Conservation (phyloP, 352 stramenopile species). For the Pythium phragmitis region DNA sequence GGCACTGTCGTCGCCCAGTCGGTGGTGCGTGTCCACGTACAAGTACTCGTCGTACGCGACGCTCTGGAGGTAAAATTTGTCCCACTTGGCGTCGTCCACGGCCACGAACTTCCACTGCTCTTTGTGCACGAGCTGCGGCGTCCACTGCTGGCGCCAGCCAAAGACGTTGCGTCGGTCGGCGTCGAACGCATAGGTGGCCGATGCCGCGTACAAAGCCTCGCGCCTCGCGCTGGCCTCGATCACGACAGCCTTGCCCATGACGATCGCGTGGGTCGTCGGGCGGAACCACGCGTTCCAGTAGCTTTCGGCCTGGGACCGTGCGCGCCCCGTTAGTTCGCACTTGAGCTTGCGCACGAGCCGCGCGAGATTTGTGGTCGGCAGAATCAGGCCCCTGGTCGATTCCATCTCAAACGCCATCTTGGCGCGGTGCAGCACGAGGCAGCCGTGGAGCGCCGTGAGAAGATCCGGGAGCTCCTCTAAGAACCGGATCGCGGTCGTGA, state of each 20-base stretch:
- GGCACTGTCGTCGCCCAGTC: too few relatives aligned
- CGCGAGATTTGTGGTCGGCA: not conserved
- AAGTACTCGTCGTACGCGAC: conserved; percentile 44
- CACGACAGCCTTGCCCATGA: conserved; percentile 30
- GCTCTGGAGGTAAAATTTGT: conserved; percentile 60
- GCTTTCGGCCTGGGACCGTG: conserved; percentile 18
- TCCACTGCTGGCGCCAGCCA: conserved; percentile 33
- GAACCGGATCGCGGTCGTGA: not conserved
- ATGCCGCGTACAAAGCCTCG: conserved; percentile 30
- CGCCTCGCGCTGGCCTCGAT: conserved; percentile 21
- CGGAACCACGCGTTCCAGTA: conserved; percentile 25
- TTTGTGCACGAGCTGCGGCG: conserved; percentile 30
- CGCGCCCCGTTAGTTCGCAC: not conserved
- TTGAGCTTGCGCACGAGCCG: not conserved
- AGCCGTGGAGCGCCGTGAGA: not conserved
- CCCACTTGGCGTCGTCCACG: conserved; percentile 8
- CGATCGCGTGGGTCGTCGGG: conserved; percentile 30
- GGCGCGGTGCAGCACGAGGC: not conserved
- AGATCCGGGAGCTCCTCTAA: not conserved
- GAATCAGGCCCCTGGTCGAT: not conserved
- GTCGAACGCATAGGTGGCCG: conserved; percentile 31
- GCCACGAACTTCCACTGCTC: conserved; percentile 22
- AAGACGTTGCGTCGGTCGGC: conserved; percentile 35
- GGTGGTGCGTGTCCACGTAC: too few relatives aligned
- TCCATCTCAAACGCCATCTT: conserved; percentile 2